Base-by-base conservation (phyloP, 768 basidiomycete genomes). In the Suillus placidus region DNA sequence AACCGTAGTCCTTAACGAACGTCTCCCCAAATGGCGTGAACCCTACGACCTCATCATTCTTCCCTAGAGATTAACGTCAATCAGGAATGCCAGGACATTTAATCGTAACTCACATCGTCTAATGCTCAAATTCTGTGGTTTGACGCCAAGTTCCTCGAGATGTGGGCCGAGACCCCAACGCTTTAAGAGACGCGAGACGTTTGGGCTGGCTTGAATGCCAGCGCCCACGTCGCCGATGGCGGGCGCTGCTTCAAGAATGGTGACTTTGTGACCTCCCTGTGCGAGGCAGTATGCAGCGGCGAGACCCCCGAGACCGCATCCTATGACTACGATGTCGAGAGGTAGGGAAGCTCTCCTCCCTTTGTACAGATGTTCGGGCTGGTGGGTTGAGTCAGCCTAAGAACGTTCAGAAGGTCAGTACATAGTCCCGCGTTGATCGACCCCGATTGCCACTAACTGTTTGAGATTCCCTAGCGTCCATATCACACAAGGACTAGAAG, bases 281-380 rank as follows among this genome's bases (percentile, higher is more conserved):
- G 82, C 83, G 16, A 86, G 77, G 43, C 76, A 75, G 71, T 78
- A 81, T 14, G 83, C 85, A 2, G 83, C 79, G 1, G 83, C 70
- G 35, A 86, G 76, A 16, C 85, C 85, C 1, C 81, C 85, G 0
- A 86, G 76, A 20, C 85, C 85, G 42, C 83, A 83, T 6, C 85
- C 85, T 18, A 86, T 81, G 62, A 86, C 75, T 57, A 81, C 73
- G 61, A 85, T 70, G 60, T 78, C 67, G 13, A 82, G 74, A 12
- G 77, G 56, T 0, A 71, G 60, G 1, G 66, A 4, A 1, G 75
- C 76, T 8, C 60, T 60, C 18, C 75, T 69, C 0, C 75, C 75
- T 32, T 73, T 66, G 62, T 75, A 74, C 38, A 77, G 67, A 30
- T 66, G 26, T 0, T 49, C 37, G 4, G 58, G 58, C 62, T 69